Evolutionary conservation across 805 yeast species (phyloP).

Genomic region (Kodamaea fukazawae): DNA sequence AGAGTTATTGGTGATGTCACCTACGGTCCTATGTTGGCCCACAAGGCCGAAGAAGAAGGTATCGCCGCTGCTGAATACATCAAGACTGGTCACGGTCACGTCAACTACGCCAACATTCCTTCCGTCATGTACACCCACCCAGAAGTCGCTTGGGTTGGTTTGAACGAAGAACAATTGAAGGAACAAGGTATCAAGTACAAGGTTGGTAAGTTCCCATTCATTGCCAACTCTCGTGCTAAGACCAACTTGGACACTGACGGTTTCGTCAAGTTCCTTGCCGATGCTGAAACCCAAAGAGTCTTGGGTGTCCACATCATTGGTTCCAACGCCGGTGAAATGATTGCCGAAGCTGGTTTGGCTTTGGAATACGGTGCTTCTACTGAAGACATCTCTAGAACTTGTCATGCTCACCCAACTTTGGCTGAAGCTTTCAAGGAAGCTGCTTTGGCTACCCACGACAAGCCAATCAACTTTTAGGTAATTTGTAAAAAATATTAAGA

Average conservation of each 20-base stretch:
- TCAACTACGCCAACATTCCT: constrained; percentile 96
- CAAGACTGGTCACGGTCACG: constrained; percentile 94
- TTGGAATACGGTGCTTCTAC: constrained; percentile 98
- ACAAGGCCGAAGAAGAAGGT: constrained; percentile 99
- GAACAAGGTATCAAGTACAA: constrained; percentile 88
- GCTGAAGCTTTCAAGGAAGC: constrained; percentile 99
- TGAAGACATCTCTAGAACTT: constrained; percentile 95
- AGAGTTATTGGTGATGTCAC: constrained; percentile 98
- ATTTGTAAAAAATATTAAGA: not conserved
- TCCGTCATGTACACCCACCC: constrained; percentile 99
- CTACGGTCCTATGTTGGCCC: constrained; percentile 99
- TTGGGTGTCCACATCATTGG: constrained; percentile 97
- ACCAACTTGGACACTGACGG: constrained; percentile 97
- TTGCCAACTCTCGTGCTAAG: constrained; percentile 99
- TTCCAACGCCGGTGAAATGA: constrained; percentile 99
- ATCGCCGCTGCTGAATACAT: constrained; percentile 96
- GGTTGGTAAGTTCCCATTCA: constrained; percentile 96
- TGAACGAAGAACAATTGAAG: constrained; percentile 91
- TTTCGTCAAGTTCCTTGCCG: constrained; percentile 91
- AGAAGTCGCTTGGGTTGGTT: constrained; percentile 99
- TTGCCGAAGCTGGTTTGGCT: constrained; percentile 97
- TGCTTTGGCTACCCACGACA: constrained; percentile 85
- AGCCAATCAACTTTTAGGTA: constrained; percentile 78
- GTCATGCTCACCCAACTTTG: constrained; percentile 98
- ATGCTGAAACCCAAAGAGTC: constrained; percentile 94